Percentiles rank a stretch among this genome's conserved stretches.
phyloP scores from a whole-genome alignment of 352 stramenopile genomes.

The Phytophthora citrophthora region DNA sequence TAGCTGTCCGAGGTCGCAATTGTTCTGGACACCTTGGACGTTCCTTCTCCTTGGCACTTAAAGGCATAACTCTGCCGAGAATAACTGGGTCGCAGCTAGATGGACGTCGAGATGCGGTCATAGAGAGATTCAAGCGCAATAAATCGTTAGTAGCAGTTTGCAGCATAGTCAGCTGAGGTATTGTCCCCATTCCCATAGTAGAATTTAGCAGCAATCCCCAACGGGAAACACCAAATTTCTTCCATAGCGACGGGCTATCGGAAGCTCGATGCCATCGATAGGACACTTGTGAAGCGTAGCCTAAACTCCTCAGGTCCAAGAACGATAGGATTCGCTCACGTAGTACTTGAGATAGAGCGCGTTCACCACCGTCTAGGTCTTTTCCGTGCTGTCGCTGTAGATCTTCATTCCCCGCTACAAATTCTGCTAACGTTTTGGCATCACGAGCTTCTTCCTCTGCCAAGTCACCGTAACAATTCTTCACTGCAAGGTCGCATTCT shows the following conservation, averaged over 20 bases:
- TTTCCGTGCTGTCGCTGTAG: constrained; percentile 24
- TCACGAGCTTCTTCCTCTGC: constrained; percentile 71
- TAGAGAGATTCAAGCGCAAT: constrained; percentile 29
- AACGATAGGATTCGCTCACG: constrained; percentile 69
- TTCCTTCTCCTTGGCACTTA: constrained; percentile 23
- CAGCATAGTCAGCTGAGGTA: constrained; percentile 47
- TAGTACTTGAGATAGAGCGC: constrained; percentile 48
- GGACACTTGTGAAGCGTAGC: constrained; percentile 58
- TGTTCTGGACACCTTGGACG: constrained; percentile 11
- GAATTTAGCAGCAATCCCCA: constrained; percentile 71
- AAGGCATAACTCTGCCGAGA: constrained; percentile 3
- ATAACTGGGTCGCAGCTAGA: constrained; percentile 44
- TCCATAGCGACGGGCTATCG: constrained; percentile 69
- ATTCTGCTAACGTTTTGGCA: constrained; percentile 59
- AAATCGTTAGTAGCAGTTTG: constrained; percentile 20
- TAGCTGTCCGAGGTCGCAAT: constrained; percentile 28
- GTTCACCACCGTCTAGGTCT: constrained; percentile 14
- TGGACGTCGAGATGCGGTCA: constrained; percentile 18
- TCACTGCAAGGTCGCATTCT: constrained; percentile 58
- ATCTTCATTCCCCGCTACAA: constrained; percentile 61
- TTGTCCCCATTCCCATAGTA: constrained; percentile 56
- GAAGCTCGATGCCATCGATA: constrained; percentile 80
- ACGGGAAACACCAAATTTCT: constrained; percentile 65
- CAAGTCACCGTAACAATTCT: constrained; percentile 73
- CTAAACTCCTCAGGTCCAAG: constrained; percentile 70